A percentile compares a stretch with the other conserved stretches of the same genome.
phyloP scores from a whole-genome alignment of 495 filamentous ascomycete species.

The Trichoderma erinaceum region DNA sequence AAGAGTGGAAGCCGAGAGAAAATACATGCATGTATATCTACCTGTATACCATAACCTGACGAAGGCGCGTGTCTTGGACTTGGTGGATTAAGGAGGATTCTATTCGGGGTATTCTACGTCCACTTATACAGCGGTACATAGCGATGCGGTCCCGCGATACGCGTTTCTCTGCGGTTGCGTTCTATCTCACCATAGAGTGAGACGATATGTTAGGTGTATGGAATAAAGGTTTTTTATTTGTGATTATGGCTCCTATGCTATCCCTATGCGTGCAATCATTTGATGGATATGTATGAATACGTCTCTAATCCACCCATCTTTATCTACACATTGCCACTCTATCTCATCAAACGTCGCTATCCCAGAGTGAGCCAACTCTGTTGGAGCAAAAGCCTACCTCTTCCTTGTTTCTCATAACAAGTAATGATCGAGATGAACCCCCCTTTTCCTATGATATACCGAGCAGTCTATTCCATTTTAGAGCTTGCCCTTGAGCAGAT shows the following conservation, averaged over 20 bases:
- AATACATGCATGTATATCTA: not conserved
- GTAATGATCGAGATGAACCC: no score
- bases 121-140: not conserved
- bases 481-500: slow-evolving; percentile 66
- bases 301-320: no score
- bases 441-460: no score
- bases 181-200: not conserved
- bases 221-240: not conserved
- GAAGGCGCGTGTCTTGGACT: not conserved
- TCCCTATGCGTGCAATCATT: no score
- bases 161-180: not conserved
- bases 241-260: no score
- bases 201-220: not conserved
- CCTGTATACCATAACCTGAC: not conserved
- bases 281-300: no score
- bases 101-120: not conserved
- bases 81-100: not conserved
- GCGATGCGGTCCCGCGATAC: not conserved
- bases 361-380: no score
- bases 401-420: no score
- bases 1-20: not conserved
- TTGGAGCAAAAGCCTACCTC: no score
- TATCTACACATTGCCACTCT: no score
- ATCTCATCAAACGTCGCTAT: no score
- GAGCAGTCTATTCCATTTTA: slow-evolving; percentile 24